Evolutionary conservation across 2,329 filamentous ascomycete species (phyloP).

Genomic region (Alternaria ventricosa): DNA sequence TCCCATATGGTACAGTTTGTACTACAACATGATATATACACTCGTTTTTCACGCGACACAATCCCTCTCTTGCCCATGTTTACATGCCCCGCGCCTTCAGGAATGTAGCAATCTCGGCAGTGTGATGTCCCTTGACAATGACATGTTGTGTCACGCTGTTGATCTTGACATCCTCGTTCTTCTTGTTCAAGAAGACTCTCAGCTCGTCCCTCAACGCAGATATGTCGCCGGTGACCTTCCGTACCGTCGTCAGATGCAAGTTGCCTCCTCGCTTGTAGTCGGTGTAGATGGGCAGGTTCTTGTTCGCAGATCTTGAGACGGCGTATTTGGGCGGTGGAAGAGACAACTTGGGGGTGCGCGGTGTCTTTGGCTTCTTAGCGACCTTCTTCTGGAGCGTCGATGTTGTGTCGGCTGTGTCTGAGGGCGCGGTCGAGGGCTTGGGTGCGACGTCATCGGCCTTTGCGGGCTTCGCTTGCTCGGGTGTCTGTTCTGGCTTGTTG

Average conservation of each 20-base stretch:
- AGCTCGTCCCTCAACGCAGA: slow-evolving; percentile 70
- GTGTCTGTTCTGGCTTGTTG: slow-evolving; percentile 2
- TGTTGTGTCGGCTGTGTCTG: slow-evolving; percentile 9
- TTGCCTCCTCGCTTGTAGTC: slow-evolving; percentile 77
- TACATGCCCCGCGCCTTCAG: slow-evolving; percentile 27
- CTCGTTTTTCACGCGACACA: background rate
- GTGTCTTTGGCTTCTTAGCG: slow-evolving; percentile 4
- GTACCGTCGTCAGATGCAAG: slow-evolving; percentile 73
- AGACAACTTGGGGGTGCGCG: slow-evolving; percentile 7
- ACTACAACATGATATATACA: background rate
- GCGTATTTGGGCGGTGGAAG: slow-evolving; percentile 63
- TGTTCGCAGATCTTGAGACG: slow-evolving; percentile 72
- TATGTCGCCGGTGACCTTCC: slow-evolving; percentile 79
- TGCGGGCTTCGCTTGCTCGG: slow-evolving; percentile 12
- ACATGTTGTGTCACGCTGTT: slow-evolving; percentile 74
- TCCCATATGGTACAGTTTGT: background rate
- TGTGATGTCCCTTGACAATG: slow-evolving; percentile 40
- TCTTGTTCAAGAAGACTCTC: slow-evolving; percentile 62
- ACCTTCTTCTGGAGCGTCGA: slow-evolving; percentile 12
- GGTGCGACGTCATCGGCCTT: background rate
- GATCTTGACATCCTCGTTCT: slow-evolving; percentile 61
- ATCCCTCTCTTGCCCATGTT: background rate
- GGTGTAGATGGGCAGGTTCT: slow-evolving; percentile 79
- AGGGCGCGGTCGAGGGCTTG: background rate
- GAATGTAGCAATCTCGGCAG: slow-evolving; percentile 16